Conservation (phyloP, 2,329 filamentous ascomycete genomes). For the Metarhizium album region DNA sequence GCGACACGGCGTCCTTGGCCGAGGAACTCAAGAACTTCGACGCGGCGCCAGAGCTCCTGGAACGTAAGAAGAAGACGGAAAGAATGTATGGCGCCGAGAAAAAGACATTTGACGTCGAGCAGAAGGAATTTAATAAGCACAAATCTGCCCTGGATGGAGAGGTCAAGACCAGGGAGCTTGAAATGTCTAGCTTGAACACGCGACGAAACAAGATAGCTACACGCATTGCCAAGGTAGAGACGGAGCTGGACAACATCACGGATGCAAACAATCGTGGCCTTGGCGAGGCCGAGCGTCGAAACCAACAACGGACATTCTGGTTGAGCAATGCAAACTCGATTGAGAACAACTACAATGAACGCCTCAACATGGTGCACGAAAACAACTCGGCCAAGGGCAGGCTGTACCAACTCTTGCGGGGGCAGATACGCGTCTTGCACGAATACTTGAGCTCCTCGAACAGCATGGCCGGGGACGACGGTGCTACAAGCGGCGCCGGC, state of each 20-base stretch:
- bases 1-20: slow-evolving; percentile 41
- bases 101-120: slow-evolving; percentile 47
- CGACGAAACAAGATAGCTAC: slow-evolving; percentile 64
- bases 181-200: slow-evolving; percentile 50
- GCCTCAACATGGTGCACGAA: slow-evolving; percentile 28
- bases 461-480: slow-evolving; percentile 21
- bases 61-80: slow-evolving; percentile 45
- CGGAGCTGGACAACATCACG: slow-evolving; percentile 59
- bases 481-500: slow-evolving; percentile 2
- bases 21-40: slow-evolving; percentile 54
- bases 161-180: slow-evolving; percentile 51
- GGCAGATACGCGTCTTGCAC: slow-evolving; percentile 23
- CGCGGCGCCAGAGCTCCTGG: slow-evolving; percentile 50
- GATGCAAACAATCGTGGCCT: slow-evolving; percentile 57
- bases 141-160: slow-evolving; percentile 53
- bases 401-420: slow-evolving; percentile 19
- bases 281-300: slow-evolving; percentile 50
- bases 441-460: slow-evolving; percentile 20
- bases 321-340: slow-evolving; percentile 34
- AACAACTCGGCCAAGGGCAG: slow-evolving; percentile 20
- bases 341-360: slow-evolving; percentile 35
- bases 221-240: slow-evolving; percentile 61
- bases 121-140: slow-evolving; percentile 43
- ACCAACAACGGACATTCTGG: slow-evolving; percentile 37
- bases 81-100: slow-evolving; percentile 43